Evolutionary conservation across 116 monocot genomes (phyloP).

Genomic region (Iris pallida): DNA sequence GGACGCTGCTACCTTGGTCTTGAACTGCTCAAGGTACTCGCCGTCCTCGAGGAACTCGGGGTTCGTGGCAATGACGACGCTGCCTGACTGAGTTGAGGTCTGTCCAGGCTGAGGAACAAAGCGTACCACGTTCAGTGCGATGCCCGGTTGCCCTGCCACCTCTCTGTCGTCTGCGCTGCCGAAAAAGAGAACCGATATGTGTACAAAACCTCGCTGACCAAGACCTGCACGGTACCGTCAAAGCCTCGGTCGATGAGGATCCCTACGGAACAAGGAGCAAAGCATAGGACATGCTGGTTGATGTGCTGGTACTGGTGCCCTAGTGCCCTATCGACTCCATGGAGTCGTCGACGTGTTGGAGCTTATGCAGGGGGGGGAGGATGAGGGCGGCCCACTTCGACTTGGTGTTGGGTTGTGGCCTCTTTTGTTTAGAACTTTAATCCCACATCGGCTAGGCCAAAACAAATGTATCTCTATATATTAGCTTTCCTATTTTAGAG

Average conservation of each 20-base stretch:
- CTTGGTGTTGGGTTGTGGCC: too few relatives aligned
- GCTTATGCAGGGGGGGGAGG: slow-evolving; percentile 9
- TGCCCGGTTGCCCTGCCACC: slow-evolving; percentile 18
- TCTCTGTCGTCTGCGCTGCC: slow-evolving; percentile 11
- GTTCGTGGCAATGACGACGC: not conserved
- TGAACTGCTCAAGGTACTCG: not conserved
- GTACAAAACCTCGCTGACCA: slow-evolving; percentile 15
- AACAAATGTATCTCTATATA: too few relatives aligned
- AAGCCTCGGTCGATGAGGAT: slow-evolving; percentile 17
- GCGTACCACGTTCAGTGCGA: slow-evolving; percentile 8
- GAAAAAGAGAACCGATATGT: slow-evolving; percentile 8
- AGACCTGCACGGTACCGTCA: slow-evolving; percentile 3
- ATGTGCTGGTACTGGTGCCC: slow-evolving; percentile 3
- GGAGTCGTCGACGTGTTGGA: slow-evolving; percentile 4
- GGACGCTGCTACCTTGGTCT: not conserved
- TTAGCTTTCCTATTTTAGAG: too few relatives aligned
- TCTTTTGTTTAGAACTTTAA: too few relatives aligned
- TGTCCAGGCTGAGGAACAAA: not conserved
- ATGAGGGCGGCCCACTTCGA: slow-evolving; percentile 13
- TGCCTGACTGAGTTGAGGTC: not conserved
- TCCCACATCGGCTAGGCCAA: too few relatives aligned
- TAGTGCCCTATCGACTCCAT: slow-evolving; percentile 15
- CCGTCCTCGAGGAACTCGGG: slow-evolving; percentile 6
- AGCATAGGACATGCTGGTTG: slow-evolving; percentile 7
- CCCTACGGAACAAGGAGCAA: slow-evolving; percentile 15